Evolutionary conservation across 2,329 filamentous ascomycete genomes (phyloP), one percentile per base, ranked within the genome.

Genomic region (Ophiostoma ulmi): DNA sequence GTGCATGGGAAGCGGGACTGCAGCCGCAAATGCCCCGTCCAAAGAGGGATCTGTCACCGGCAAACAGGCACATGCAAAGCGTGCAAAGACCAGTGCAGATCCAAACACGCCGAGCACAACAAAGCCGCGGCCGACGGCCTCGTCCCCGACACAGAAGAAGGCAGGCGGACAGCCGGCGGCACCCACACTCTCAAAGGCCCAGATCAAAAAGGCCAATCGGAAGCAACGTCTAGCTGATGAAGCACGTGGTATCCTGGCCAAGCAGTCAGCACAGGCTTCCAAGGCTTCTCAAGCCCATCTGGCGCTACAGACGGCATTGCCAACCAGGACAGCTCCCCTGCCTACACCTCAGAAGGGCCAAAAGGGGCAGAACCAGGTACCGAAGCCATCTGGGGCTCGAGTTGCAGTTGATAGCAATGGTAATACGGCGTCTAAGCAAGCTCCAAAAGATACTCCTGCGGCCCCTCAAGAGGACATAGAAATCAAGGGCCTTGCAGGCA

Each of bases 141-240:
- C 55, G 22, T 11, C 55, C 10, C 55, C 22, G 10, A 7, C 3
- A 22, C 63, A 65, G 39, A 67, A 26, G 8, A 44, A 8, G 39
- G 6, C 65, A 48, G 39, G 11, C 38, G 39, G 22, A 26, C 39
- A 26, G 22, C 38, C 22, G 1, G 65, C n/a, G 2, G 65, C 65
- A 31, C n/a, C 22, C 1, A 35, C 65, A 20, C 38, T 67, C 5
- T 67, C 65, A 20, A 68, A 55, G 20, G 44, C 44, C 17, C 66
- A 68, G 66, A 38, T 55, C 26, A 55, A 68, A 20, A 68, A 52
- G 17, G 66, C 66, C 41, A 68, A 38, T n/a, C 48, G 17, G 41
- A 44, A 39, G 65, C 65, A 67, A 39, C n/a, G 65, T 3, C 22
- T 17, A 22, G 38, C 39, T 2, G 38, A 67, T 8, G 39, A 41